phyloP scores from a whole-genome alignment of 768 basidiomycete species.

The Suillus luteus region DNA sequence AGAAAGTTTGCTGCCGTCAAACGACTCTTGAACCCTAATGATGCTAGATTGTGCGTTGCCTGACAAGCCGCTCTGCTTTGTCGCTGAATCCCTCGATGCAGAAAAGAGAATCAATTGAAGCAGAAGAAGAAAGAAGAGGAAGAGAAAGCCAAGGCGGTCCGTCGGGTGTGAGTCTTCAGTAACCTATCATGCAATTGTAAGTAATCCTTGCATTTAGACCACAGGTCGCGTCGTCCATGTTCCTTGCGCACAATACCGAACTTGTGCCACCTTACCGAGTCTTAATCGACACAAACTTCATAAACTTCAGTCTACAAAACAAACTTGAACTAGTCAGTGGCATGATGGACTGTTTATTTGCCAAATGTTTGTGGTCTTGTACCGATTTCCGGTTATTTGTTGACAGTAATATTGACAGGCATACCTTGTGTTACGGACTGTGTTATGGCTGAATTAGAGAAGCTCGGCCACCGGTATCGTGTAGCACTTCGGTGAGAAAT shows the following conservation, averaged over 20 bases:
- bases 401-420: slow-evolving; percentile 48
- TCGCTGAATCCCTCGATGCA: slow-evolving; percentile 35
- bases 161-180: slow-evolving; percentile 65
- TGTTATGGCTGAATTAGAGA: slow-evolving; percentile 98
- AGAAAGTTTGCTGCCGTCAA: slow-evolving; percentile 95
- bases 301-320: slow-evolving; percentile 98
- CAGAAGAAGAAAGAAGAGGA: slow-evolving; percentile 84
- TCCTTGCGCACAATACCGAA: slow-evolving; percentile 92
- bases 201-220: slow-evolving; percentile 47
- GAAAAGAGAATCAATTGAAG: slow-evolving; percentile 93
- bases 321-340: slow-evolving; percentile 92
- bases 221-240: slow-evolving; percentile 87
- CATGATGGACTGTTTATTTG: slow-evolving; percentile 99
- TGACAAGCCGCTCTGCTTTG: not conserved
- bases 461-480: slow-evolving; percentile 93
- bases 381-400: slow-evolving; percentile 2
- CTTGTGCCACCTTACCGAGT: slow-evolving; percentile 97
- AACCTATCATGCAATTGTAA: not conserved
- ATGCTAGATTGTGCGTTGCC: slow-evolving; percentile 78
- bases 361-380: slow-evolving; percentile 72
- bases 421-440: slow-evolving; percentile 99
- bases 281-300: slow-evolving; percentile 98
- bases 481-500: slow-evolving; percentile 82
- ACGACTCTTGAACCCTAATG: slow-evolving; percentile 90
- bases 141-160: slow-evolving; percentile 75